phyloP scores from a whole-genome alignment of 1,284 basidiomycete species.

The Ceratobasidium sp. region DNA sequence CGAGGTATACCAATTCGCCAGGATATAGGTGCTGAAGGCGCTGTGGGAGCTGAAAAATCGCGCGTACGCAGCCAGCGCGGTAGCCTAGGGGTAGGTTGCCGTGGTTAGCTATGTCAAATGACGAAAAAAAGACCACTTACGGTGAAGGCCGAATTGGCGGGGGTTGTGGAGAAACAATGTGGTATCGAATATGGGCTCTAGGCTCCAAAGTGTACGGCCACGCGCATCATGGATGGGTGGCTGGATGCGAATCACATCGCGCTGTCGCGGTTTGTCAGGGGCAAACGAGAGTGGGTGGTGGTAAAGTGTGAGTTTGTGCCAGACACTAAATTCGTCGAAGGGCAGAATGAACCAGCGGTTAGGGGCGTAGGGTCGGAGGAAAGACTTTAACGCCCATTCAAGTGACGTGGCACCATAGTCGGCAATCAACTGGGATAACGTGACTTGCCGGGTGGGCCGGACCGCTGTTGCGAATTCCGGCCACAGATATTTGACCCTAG shows the following conservation, averaged over 20 bases:
- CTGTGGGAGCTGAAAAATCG: conserved; percentile 8
- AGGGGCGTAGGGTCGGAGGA: neutral
- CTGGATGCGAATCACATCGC: neutral
- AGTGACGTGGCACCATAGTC: conserved; percentile 4
- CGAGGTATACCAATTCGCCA: conserved; percentile 18
- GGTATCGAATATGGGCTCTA: neutral
- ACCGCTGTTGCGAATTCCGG: neutral
- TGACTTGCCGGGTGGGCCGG: neutral
- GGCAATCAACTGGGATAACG: neutral
- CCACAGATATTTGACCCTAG: neutral
- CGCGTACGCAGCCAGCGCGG: conserved; percentile 20
- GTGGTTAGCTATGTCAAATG: no score
- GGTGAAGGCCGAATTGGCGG: neutral
- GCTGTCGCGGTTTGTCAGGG: neutral
- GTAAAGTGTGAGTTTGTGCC: neutral
- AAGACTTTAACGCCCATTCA: neutral
- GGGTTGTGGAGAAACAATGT: neutral
- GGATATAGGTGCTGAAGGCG: neutral
- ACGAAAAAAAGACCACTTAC: neutral
- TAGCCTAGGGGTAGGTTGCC: no score
- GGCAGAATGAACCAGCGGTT: neutral
- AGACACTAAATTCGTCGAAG: neutral
- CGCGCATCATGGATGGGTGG: neutral
- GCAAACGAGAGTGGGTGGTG: neutral
- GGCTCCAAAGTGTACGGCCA: neutral